Conservation (phyloP, 2,329 filamentous ascomycete species). For the Fusarium sp. region DNA sequence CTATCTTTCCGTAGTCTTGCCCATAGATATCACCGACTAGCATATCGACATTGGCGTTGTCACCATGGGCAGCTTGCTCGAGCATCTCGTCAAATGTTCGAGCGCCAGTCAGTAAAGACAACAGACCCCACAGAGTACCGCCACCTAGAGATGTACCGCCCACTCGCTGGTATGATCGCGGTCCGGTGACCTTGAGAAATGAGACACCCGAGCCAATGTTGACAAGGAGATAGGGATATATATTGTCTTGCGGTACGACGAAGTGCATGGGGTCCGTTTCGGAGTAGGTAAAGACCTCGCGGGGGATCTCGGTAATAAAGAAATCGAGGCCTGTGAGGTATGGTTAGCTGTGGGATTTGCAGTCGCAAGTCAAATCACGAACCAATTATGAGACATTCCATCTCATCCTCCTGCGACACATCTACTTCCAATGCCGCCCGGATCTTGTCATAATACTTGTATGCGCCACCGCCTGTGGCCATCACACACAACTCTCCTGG, state of each 20-base stretch:
- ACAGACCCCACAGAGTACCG: constrained; percentile 96
- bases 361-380: constrained; percentile 45
- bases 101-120: constrained; percentile 92
- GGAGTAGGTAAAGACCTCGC: constrained; percentile 97
- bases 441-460: constrained; percentile 96
- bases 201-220: constrained; percentile 98
- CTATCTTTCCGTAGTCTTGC: constrained; percentile 94
- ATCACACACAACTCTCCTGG: constrained; percentile 86
- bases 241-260: constrained; percentile 78
- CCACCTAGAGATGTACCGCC: constrained; percentile 95
- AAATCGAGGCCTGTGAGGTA: constrained; percentile 83
- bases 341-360: constrained; percentile 15
- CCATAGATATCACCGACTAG: constrained; percentile 98
- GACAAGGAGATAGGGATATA: constrained; percentile 96
- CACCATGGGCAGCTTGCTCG: constrained; percentile 87
- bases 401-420: constrained; percentile 94
- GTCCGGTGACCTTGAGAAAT: constrained; percentile 96
- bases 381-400: constrained; percentile 98
- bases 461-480: constrained; percentile 95
- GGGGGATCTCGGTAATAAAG: constrained; percentile 97
- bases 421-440: constrained; percentile 86
- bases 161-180: constrained; percentile 87
- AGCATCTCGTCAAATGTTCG: constrained; percentile 98
- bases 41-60: constrained; percentile 95
- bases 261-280: constrained; percentile 93